Evolutionary conservation across 2,329 filamentous ascomycete genomes (phyloP), one percentile per base, ranked within the genome.

Genomic region (Biscogniauxia sp.): DNA sequence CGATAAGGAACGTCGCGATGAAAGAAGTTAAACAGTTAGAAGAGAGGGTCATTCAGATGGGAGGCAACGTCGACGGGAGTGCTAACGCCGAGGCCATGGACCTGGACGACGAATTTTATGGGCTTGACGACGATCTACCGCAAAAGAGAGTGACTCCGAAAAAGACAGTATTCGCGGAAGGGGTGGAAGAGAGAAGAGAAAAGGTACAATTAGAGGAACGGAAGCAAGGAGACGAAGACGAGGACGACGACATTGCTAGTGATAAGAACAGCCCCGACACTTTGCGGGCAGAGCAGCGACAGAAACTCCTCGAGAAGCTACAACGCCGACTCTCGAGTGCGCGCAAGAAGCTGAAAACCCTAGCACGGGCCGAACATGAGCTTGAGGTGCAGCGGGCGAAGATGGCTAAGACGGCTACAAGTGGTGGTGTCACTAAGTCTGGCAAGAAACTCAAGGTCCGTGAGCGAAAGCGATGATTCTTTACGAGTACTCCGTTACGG

Each of bases 341-440:
- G 5, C 80, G 78, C 64, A 81, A 83, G 74, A 84, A 86, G 73
- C 76, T 87, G 63, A 78, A 79, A 69, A 77, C 78, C 1, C 74
- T 89, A 26, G 76, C 80, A n/a, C 76, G 80, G 20, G 82, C 85
- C 23, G 86, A 89, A 73, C 74, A 78, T 49, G 76, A 82, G 66
- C 77, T 89, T 25, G 85, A 86, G 63, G 61, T 85, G 58, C 84
- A 88, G 73, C 78, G 82, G 61, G 83, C 84, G 19, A 84, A 82
- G 72, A 88, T 88, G 85, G 84, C 84, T 41, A 89, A 89, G 78
- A 87, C 85, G 65, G 78, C 82, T 8, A 88, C 85, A 1, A 80
- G 82, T 5, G 84, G 84, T 45, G 84, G 84, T 15, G 69, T 79
- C n/a, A 87, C 83, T 26, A 86, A 85, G 71, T 78, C 78, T 49